A percentile compares a stretch with the other conserved stretches of the same genome.
phyloP scores from a whole-genome alignment of 345 rosid genomes.

The Gossypium raimondii region DNA sequence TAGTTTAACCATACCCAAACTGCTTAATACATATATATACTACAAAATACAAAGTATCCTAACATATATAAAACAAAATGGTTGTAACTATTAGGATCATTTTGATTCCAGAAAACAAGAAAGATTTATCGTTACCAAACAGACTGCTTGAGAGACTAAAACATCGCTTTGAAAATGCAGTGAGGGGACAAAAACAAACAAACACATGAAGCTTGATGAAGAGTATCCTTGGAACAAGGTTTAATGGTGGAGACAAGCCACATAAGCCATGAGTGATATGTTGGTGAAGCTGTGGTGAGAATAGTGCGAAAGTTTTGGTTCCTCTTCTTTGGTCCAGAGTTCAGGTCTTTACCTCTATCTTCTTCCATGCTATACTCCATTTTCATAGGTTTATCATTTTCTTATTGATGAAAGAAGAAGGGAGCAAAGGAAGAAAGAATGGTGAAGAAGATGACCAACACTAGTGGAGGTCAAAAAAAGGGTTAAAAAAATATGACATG shows the following conservation, averaged over 20 bases:
- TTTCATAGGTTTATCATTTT: slow-evolving; percentile 12
- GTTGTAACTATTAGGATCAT: neutral
- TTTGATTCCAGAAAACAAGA: slow-evolving; percentile 28
- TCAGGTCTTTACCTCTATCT: slow-evolving; percentile 54
- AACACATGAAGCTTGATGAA: neutral
- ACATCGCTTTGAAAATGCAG: neutral
- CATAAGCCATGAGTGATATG: slow-evolving; percentile 5
- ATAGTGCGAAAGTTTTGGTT: slow-evolving; percentile 84
- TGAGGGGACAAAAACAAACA: neutral
- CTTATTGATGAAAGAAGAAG: neutral
- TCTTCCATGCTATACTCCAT: neutral
- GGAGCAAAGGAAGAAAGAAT: too few relatives aligned
- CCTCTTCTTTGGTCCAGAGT: slow-evolving; percentile 94
- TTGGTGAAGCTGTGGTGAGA: slow-evolving; percentile 28
- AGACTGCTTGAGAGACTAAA: neutral
- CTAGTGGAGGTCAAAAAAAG: too few relatives aligned
- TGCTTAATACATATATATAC: neutral
- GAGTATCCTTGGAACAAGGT: neutral
- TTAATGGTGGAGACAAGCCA: slow-evolving; percentile 1
- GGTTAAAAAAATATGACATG: too few relatives aligned
- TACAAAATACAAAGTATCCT: neutral
- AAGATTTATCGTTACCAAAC: slow-evolving; percentile 15
- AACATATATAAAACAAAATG: neutral
- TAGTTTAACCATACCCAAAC: neutral
- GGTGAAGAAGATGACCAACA: too few relatives aligned